Base-by-base conservation (phyloP, 768 basidiomycete species). In the Naganishia onofrii region DNA sequence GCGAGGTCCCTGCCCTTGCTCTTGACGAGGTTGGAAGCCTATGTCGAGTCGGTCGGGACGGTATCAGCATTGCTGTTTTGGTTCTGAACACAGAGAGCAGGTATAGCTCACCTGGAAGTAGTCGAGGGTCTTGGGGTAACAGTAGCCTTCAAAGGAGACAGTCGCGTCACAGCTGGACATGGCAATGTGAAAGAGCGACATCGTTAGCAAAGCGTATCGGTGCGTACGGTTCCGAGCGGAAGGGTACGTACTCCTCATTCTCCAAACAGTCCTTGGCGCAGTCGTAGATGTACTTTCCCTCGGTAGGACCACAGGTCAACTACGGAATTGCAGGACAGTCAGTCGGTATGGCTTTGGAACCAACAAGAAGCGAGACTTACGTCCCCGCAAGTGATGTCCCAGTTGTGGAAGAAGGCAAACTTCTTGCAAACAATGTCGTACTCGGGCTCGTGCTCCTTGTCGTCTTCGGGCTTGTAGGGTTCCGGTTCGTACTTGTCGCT, bases 111-210 rank as follows among this genome's bases (percentile, higher is more conserved):
- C 60, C 23, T 42, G 2, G 38, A 63, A 21, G 38, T 46, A 29
- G 38, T 63, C 60, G 26, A 63, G 60, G 13, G 60, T 26, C 60
- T 63, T 63, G 60, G 60, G 60, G 23, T 63, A 63, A 26, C 60
- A 63, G 42, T 26, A 63, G 38, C 60, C 60, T 7, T 63, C 42
- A 29, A 5, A 63, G 42, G 60, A 42, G 17, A 63, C 60, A 26
- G 38, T 63, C 38, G 60, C 60, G 38, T 63, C 60, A 21, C 38
- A 42, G n/a, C 60, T 63, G 29, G 3, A 44, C 9, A 19, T 26
- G 19, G 60, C 6, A 26, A 46, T 51, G 48, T 51, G 3, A 23
- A 21, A 23, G 21, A n/a, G 21, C 48, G 48, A 3, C 15, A 51
- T 23, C 48, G 48, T 51, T 26, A 51, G 48, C 13, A 23, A 51